Evolutionary conservation across 176 grass and related monocot genomes (phyloP), one percentile per base, ranked within the genome.

Genomic region (Carex scoparia): DNA sequence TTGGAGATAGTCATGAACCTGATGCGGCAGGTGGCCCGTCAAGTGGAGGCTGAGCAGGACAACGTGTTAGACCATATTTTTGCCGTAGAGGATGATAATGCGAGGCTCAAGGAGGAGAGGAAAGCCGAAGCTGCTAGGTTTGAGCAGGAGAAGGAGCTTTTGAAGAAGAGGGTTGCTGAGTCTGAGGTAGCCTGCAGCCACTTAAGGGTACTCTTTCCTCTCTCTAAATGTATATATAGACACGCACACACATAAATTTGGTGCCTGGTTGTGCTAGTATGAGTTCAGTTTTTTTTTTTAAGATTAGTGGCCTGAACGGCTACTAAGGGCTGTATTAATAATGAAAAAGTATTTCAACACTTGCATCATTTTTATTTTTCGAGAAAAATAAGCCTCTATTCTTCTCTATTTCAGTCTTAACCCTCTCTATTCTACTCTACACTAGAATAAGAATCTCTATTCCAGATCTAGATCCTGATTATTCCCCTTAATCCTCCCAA

Each of bases 31-130:
- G 89, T 93, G 84, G 93, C 88, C 86, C 80, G 90, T 90, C 92
- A 89, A 88, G 93, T 91, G 79, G 88, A 95, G 84, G 89, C 88
- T 83, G 91, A 95, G 23, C 93, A 88, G 91, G 88, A 91, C 84
- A 89, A 91, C 87, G 89, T 98, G 84, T 98, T 89, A 91, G 90
- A 98, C 61, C 93, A 98, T 90, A 89, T 98, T 79, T 88, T 91
- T 87, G 84, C 85, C 62, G 73, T 91, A 61, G 91, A 92, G 86
- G 96, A 94, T 92, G 96, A 95, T 85, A 98, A 98, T 94, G 84
- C 93, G 56, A 88, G 79, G 84, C 84, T 95, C 63, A 81, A 79
- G 28, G 91, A 94, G 81, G 93, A 95, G 77, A 98, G 91, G 69
- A 88, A 95, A 81, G 86, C 80, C 35, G 93, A 95, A 61, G 85